These are phyloP conservation scores for Sungouiozyma ichnusensis DNA, from an alignment of 805 yeast genomes.

Conservation along the genomic window DNA sequence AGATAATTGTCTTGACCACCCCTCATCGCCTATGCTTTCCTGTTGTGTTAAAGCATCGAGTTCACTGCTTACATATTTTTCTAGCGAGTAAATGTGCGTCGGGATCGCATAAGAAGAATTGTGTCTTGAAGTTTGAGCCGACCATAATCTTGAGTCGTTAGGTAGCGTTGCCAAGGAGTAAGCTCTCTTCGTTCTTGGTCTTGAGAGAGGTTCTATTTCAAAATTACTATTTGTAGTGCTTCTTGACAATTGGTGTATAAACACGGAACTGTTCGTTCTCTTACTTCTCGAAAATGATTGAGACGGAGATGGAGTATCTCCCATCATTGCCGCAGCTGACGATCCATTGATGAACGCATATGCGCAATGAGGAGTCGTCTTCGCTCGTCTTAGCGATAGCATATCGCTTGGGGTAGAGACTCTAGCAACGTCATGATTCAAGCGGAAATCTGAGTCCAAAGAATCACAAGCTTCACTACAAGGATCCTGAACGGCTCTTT, in stretches of 20 bases:
- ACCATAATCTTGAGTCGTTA: background rate
- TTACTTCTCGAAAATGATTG: background rate
- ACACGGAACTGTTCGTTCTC: conserved; percentile 9
- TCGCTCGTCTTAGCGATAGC: background rate
- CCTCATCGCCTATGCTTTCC: background rate
- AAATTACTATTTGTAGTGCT: background rate
- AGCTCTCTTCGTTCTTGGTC: background rate
- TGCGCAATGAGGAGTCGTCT: background rate
- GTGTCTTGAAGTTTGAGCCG: conserved; percentile 2
- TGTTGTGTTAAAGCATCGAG: conserved; percentile 14
- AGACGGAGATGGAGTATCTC: background rate
- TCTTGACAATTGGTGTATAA: conserved; percentile 8
- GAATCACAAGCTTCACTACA: conserved; percentile 20
- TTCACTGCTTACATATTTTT: conserved; percentile 19
- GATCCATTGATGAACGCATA: background rate
- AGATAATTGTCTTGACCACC: background rate
- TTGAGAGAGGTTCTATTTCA: background rate
- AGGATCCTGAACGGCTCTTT: conserved; percentile 22
- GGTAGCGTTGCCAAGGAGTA: background rate
- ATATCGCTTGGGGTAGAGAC: background rate
- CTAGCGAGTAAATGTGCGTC: conserved; percentile 22
- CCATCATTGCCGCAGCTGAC: background rate
- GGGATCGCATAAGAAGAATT: conserved; percentile 17
- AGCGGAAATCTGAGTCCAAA: conserved; percentile 4
- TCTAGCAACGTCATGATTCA: background rate